phyloP scores from a whole-genome alignment of 2,329 filamentous ascomycete species.

The Fusarium praegraminearum region DNA sequence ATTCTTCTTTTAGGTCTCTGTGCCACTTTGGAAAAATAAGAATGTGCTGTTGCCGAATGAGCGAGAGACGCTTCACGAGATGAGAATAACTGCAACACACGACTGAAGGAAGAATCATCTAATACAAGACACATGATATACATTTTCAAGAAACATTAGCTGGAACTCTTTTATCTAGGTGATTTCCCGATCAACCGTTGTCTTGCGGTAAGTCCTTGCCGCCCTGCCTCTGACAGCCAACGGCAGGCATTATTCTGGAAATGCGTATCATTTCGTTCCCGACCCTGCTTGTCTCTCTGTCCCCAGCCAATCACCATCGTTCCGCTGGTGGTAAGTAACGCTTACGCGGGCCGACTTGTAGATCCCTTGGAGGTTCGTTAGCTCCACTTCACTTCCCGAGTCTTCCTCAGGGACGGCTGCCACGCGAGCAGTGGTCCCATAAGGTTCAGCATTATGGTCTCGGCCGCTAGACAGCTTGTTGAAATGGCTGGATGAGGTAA shows the following conservation, averaged over 20 bases:
- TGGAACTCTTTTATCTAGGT: not conserved
- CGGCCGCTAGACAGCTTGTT: slow-evolving; percentile 40
- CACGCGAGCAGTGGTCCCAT: slow-evolving; percentile 24
- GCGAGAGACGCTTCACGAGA: rapidly evolving
- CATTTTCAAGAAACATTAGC: not conserved
- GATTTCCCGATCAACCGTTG: not conserved
- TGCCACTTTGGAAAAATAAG: not conserved
- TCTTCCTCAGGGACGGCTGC: slow-evolving; percentile 32
- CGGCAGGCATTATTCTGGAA: not conserved
- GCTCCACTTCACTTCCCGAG: slow-evolving; percentile 42
- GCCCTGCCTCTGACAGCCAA: not conserved
- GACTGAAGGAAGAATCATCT: too few relatives aligned
- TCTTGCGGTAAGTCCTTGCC: not conserved
- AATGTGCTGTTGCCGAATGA: not conserved
- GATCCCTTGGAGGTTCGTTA: slow-evolving; percentile 39
- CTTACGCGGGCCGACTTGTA: slow-evolving; percentile 43
- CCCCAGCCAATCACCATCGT: slow-evolving; percentile 16
- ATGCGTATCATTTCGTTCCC: not conserved
- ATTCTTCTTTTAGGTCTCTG: not conserved
- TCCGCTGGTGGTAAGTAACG: slow-evolving; percentile 35
- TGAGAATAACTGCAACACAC: not conserved
- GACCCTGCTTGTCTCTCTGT: not conserved
- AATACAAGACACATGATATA: too few relatives aligned
- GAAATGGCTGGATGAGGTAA: slow-evolving; percentile 28
- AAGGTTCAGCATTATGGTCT: slow-evolving; percentile 24